phyloP scores from a whole-genome alignment of 2,329 filamentous ascomycete species.

The Sordariomycetes sp. region DNA sequence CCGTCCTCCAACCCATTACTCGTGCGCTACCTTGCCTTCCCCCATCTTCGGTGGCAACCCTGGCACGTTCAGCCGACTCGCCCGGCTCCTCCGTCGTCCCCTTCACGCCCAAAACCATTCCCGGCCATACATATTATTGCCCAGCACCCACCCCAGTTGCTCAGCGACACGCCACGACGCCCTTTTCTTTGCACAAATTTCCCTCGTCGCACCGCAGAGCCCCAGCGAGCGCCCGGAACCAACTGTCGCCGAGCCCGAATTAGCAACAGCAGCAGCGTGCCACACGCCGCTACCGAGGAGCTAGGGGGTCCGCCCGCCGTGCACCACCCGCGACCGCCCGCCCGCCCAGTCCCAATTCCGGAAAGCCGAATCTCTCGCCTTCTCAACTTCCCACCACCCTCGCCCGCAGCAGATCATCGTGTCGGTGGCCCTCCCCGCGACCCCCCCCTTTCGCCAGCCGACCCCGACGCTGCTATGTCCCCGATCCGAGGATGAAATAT shows the following conservation, averaged over 20 bases:
- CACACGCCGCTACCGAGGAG: not conserved
- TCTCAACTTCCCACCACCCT: not conserved
- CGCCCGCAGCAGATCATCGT: not conserved
- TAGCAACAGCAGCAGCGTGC: not conserved
- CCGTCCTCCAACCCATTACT: not conserved
- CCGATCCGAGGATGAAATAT: constrained; percentile 3
- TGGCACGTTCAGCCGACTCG: not conserved
- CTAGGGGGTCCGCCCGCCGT: not conserved
- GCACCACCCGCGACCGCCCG: not conserved
- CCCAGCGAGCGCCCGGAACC: not conserved
- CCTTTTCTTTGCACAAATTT: not conserved
- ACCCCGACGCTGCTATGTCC: constrained; percentile 5
- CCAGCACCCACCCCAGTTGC: not conserved
- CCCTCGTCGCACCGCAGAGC: not conserved
- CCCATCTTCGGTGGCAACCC: not conserved
- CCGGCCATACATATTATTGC: not conserved
- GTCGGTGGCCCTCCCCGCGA: not conserved
- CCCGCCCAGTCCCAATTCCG: not conserved
- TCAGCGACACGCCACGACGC: not conserved
- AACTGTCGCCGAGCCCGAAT: not conserved
- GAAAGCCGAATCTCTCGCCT: not conserved
- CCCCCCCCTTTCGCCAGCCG: not conserved
- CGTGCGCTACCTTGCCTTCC: not conserved
- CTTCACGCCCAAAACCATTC: not conserved
- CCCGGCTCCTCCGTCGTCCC: not conserved